These are phyloP conservation scores for Trypethelium eluteriae DNA, from an alignment of 495 filamentous ascomycete genomes.

Conservation along the genomic window DNA sequence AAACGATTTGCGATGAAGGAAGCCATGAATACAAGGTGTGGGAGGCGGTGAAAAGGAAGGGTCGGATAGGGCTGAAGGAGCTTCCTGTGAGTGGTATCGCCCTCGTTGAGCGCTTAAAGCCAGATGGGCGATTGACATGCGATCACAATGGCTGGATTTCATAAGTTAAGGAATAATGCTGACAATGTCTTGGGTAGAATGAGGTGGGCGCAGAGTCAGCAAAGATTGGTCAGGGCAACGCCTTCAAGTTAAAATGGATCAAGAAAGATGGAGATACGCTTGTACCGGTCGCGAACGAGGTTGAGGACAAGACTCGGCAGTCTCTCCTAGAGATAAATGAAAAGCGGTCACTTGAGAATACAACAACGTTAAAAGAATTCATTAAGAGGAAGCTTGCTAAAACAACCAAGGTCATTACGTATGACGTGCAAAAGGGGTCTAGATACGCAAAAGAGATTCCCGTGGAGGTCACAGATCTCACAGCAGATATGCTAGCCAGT, in stretches of 20 bases:
- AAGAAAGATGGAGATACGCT: constrained; percentile 57
- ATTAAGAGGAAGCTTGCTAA: constrained; percentile 82
- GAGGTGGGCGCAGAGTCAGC: constrained; percentile 73
- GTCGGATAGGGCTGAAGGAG: constrained; percentile 75
- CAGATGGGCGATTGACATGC: constrained; percentile 15
- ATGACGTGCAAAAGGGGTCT: constrained; percentile 71
- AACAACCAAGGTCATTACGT: constrained; percentile 76
- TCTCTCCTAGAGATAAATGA: constrained; percentile 62
- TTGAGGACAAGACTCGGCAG: constrained; percentile 70
- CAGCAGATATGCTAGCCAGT: constrained; percentile 79
- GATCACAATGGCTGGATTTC: neutral
- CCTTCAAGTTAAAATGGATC: constrained; percentile 95
- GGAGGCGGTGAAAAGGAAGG: constrained; percentile 65
- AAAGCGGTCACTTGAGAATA: constrained; percentile 57
- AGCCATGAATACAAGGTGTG: constrained; percentile 95
- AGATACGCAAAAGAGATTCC: constrained; percentile 79
- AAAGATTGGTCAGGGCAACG: constrained; percentile 89
- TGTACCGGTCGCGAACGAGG: constrained; percentile 35
- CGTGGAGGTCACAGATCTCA: constrained; percentile 93
- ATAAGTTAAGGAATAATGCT: neutral
- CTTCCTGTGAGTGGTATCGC: constrained; percentile 45
- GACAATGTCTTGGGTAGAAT: constrained; percentile 35
- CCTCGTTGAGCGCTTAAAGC: constrained; percentile 24
- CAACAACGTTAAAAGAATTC: constrained; percentile 67
- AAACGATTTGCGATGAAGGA: constrained; percentile 70